These are phyloP conservation scores for Hymenoscyphus fructigenus DNA, from an alignment of 2,329 filamentous ascomycete genomes.

Conservation along the genomic window DNA sequence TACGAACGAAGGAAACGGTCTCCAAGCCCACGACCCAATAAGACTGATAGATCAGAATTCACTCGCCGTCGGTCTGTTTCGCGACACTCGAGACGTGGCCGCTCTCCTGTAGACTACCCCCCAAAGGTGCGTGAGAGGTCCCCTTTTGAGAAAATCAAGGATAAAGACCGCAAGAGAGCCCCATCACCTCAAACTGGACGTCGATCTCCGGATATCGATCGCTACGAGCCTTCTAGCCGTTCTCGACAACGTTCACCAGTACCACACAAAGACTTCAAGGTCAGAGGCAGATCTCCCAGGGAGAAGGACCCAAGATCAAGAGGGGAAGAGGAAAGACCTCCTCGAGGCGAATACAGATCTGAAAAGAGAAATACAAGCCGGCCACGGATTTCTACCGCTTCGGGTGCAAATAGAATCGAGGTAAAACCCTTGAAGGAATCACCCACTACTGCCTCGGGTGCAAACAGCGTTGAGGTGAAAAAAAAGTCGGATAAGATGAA, in stretches of 20 bases:
- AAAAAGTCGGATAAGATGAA: conserved; percentile 38
- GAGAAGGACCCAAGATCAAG: conserved; percentile 22
- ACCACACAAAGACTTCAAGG: conserved; percentile 28
- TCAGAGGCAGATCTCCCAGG: conserved; percentile 27
- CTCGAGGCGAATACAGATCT: conserved; percentile 29
- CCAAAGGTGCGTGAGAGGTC: conserved; percentile 27
- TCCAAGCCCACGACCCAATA: conserved; percentile 24
- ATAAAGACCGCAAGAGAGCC: conserved; percentile 26
- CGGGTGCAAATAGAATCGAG: conserved; percentile 38
- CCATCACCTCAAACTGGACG: conserved; percentile 24
- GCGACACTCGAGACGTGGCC: conserved; percentile 21
- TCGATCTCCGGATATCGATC: conserved; percentile 32
- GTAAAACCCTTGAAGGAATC: conserved; percentile 29
- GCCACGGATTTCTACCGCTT: conserved; percentile 25
- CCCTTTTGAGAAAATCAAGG: conserved; percentile 23
- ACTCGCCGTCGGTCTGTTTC: conserved; percentile 24
- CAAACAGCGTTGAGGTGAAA: conserved; percentile 39
- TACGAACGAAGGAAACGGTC: conserved; percentile 34
- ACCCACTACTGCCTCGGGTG: conserved; percentile 35
- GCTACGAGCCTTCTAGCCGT: conserved; percentile 30
- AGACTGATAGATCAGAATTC: conserved; percentile 23
- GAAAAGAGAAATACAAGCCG: conserved; percentile 22
- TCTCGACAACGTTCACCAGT: conserved; percentile 34
- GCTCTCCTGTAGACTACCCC: conserved; percentile 23
- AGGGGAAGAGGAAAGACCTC: background rate